Base-by-base conservation (phyloP, 2,329 filamentous ascomycete species). In the Arthrobotrys pseudoclavata region DNA sequence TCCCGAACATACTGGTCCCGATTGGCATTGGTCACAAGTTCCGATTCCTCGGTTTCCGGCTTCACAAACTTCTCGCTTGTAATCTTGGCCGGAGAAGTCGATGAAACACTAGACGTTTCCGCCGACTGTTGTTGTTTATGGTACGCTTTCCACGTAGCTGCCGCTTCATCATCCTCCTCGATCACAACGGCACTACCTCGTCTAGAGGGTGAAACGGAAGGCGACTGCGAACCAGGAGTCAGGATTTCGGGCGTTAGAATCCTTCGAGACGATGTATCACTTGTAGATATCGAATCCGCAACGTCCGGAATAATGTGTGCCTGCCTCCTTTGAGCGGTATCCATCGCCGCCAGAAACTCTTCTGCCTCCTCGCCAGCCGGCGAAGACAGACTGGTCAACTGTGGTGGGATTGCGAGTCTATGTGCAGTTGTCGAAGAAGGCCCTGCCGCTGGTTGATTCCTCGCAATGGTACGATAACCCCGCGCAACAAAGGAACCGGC, bases 11-110 rank as follows among this genome's bases (percentile, higher is more conserved):
- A 99, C 31, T 89, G 87, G 64, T 90, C 87, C 52, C 94, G 90
- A 83, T 96, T 97, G 42, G 87, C 87, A 80, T 91, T 90, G 0
- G 93, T 97, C 26, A 98, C 93, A n/a, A 93, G 85, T 18, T 79
- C 75, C 6, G 66, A 52, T 42, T 79, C 72, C 2, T 79, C 79
- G 12, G 24, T 40, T 12, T 74, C 70, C 6, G 63, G 53, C 15
- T 57, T 61, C 40, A 69, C 40, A 18, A 69, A 76, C 40, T 62
- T 57, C 4, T 76, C 70, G 63, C 70, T 76, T 15, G 70, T 76
- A n/a, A 76, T 62, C 50, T 76, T 76, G 4, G 64, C 70, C 0
- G 70, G 70, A n/a, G 52, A 68, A 3, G 74, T 77, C 10, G 74
- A 77, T 15, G 74, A 77, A 50, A 63, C 50, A 26, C 22, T 70